Percentiles rank a stretch among this genome's conserved stretches.
Evolutionary conservation across 495 filamentous ascomycete genomes (phyloP).

Genomic region (Stereocaulon alpinum): DNA sequence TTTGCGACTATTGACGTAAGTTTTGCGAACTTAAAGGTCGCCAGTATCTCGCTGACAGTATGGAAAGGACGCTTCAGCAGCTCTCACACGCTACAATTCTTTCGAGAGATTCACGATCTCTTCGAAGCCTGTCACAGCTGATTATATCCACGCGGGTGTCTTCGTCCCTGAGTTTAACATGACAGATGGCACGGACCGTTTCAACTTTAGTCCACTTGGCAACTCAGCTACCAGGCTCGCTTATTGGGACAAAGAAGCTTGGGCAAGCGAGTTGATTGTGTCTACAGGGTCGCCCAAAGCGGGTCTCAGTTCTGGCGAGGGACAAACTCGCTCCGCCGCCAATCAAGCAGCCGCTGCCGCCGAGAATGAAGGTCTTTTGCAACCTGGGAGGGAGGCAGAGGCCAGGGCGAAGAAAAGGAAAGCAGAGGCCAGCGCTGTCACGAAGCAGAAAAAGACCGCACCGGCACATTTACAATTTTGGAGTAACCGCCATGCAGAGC

Average conservation of each 20-base stretch:
- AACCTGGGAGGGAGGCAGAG: conserved; percentile 39
- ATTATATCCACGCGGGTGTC: conserved; percentile 78
- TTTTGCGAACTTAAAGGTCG: not conserved
- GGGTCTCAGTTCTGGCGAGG: conserved; percentile 21
- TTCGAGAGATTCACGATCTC: conserved; percentile 79
- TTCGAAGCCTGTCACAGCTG: conserved; percentile 61
- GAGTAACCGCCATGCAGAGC: conserved; percentile 75
- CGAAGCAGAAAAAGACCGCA: conserved; percentile 47
- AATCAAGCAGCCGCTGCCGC: conserved; percentile 25
- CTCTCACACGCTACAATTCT: conserved; percentile 61
- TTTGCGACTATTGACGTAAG: conserved; percentile 55
- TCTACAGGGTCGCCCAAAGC: conserved; percentile 38
- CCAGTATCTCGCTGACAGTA: not conserved
- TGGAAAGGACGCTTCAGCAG: conserved; percentile 64
- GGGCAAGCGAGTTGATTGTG: conserved; percentile 55
- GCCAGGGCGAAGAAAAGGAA: conserved; percentile 63
- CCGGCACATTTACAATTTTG: conserved; percentile 74
- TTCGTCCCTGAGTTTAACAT: conserved; percentile 67
- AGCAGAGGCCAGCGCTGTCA: conserved; percentile 36
- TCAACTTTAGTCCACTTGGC: conserved; percentile 62
- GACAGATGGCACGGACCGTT: conserved; percentile 42
- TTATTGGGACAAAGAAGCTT: conserved; percentile 80
- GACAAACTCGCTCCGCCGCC: conserved; percentile 18
- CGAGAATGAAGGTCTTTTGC: conserved; percentile 33
- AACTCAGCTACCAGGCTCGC: conserved; percentile 60